Evolutionary conservation across 1,284 basidiomycete species (phyloP).

Genomic region (Agroathelia rolfsii): DNA sequence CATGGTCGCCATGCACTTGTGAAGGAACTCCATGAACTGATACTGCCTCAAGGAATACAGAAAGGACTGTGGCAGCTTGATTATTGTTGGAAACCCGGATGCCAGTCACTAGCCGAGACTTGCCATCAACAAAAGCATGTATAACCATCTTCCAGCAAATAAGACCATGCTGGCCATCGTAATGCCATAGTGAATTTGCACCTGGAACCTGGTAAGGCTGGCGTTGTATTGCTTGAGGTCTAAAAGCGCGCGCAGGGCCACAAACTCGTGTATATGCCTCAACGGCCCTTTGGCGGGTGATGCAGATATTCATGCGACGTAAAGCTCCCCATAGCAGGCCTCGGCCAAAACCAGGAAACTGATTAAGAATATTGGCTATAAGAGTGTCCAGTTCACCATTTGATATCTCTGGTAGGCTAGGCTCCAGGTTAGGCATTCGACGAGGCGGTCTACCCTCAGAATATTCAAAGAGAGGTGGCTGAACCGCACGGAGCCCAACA

Average conservation of each 20-base stretch:
- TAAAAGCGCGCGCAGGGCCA: slow-evolving; percentile 6
- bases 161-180: slow-evolving; percentile 25
- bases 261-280: slow-evolving; percentile 6
- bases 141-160: slow-evolving; percentile 41
- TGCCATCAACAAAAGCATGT: slow-evolving; percentile 37
- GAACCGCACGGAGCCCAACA: too few relatives aligned
- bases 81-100: slow-evolving; percentile 29
- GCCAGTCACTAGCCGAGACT: slow-evolving; percentile 23
- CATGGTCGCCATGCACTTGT: slow-evolving; percentile 20
- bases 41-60: slow-evolving; percentile 15
- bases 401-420: neutral
- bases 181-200: slow-evolving; percentile 17
- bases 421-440: too few relatives aligned
- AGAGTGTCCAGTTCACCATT: slow-evolving; percentile 2
- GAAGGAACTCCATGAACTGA: slow-evolving; percentile 13
- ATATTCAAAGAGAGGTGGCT: too few relatives aligned
- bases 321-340: slow-evolving; percentile 7
- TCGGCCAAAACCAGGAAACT: slow-evolving; percentile 7
- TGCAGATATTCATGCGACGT: slow-evolving; percentile 2
- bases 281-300: slow-evolving; percentile 6
- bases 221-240: slow-evolving; percentile 5
- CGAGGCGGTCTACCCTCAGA: too few relatives aligned
- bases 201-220: slow-evolving; percentile 12
- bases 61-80: slow-evolving; percentile 25
- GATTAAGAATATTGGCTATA: slow-evolving; percentile 3